Percentiles rank a stretch among this genome's conserved stretches.
These are phyloP conservation scores for Ensete glaucum DNA, from an alignment of 176 grass and related monocot species.

Conservation along the genomic window DNA sequence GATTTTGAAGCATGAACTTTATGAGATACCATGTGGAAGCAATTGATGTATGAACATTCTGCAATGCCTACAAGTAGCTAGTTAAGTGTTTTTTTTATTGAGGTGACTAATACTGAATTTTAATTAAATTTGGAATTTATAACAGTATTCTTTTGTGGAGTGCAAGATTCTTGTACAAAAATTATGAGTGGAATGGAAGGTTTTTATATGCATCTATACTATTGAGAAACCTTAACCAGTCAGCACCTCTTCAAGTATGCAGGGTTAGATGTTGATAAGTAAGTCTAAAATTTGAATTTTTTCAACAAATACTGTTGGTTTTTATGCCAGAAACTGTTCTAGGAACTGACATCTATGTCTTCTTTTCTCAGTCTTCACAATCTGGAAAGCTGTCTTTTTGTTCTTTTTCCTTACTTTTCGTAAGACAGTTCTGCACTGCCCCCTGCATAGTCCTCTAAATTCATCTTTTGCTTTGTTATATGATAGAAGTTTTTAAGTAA, in stretches of 20 bases:
- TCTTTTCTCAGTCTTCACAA: slow-evolving; percentile 63
- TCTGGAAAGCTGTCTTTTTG: slow-evolving; percentile 98
- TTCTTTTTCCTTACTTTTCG: slow-evolving; percentile 98
- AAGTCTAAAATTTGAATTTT: slow-evolving; percentile 35
- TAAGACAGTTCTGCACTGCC: slow-evolving; percentile 33
- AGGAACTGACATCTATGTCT: not conserved
- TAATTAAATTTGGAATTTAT: no score
- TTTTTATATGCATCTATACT: not conserved
- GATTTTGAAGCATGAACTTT: no score
- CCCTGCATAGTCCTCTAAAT: not conserved
- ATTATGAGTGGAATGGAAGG: no score
- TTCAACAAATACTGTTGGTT: not conserved
- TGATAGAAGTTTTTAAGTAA: not conserved
- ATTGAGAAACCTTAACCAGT: slow-evolving; percentile 52
- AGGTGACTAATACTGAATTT: no score
- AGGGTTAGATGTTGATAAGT: slow-evolving; percentile 90
- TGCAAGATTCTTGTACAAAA: no score
- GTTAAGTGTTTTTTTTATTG: no score
- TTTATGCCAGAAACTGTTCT: not conserved
- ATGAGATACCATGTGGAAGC: no score
- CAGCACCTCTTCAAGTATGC: slow-evolving; percentile 94
- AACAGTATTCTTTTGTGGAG: no score
- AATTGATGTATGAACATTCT: no score
- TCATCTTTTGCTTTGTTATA: no score
- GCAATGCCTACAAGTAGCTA: no score